These are phyloP conservation scores for Colletotrichum chrysophilum DNA, from an alignment of 2,329 filamentous ascomycete genomes.

Conservation along the genomic window DNA sequence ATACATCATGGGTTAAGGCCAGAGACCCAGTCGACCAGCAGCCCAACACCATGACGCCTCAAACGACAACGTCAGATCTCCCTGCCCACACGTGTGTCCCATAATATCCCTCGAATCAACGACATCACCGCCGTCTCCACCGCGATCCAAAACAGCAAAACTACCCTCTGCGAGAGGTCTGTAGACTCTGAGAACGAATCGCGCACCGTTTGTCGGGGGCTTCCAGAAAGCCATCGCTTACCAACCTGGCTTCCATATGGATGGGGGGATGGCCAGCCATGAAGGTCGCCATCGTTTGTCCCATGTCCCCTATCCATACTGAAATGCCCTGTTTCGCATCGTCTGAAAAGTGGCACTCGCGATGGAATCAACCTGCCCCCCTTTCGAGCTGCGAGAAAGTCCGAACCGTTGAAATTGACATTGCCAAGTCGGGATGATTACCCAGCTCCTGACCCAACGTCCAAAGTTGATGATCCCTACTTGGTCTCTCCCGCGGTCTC, in stretches of 20 bases:
- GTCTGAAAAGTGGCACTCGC: not conserved
- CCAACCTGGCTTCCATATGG: not conserved
- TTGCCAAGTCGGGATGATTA: not conserved
- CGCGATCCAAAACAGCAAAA: not conserved
- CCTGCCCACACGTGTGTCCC: not conserved
- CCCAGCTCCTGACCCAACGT: not conserved
- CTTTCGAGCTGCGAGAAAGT: not conserved
- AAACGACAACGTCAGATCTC: not conserved
- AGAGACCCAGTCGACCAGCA: not conserved
- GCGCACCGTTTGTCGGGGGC: not conserved
- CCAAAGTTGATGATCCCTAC: not conserved
- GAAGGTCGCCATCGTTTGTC: not conserved
- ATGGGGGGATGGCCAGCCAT: not conserved
- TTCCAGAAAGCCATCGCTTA: not conserved
- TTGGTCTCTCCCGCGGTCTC: not conserved
- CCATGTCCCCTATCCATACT: not conserved
- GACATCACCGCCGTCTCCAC: not conserved
- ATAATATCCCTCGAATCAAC: not conserved
- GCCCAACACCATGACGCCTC: not conserved
- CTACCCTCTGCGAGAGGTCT: not conserved
- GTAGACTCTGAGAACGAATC: not conserved
- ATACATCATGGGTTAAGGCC: not conserved
- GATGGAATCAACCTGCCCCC: not conserved
- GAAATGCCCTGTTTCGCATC: not conserved
- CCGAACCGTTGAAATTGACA: not conserved